These are phyloP conservation scores for Parasitella parasitica DNA, from an alignment of 371 early-diverging fungal species.

Conservation along the genomic window DNA sequence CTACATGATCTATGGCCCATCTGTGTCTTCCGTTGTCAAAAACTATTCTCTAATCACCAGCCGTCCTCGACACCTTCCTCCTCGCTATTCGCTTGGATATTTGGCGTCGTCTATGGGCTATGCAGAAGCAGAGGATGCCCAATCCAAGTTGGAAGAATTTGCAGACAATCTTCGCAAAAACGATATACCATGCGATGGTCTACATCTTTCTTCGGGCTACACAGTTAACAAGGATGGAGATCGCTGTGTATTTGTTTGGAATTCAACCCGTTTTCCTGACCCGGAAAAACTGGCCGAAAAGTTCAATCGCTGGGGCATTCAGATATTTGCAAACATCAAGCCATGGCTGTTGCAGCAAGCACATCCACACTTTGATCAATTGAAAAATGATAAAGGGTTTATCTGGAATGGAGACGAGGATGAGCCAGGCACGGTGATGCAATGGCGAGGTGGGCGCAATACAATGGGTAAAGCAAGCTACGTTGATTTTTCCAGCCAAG, in stretches of 20 bases:
- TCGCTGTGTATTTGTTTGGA: constrained; percentile 69
- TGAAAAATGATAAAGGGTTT: constrained; percentile 34
- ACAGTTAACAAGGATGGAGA: constrained; percentile 45
- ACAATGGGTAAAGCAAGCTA: constrained; percentile 51
- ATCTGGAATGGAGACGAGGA: constrained; percentile 46
- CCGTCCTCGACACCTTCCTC: constrained; percentile 44
- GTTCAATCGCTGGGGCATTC: constrained; percentile 42
- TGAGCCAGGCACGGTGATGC: constrained; percentile 29
- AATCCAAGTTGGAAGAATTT: constrained; percentile 46
- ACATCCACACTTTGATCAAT: constrained; percentile 52
- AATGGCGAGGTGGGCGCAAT: constrained; percentile 59
- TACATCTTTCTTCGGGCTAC: constrained; percentile 66
- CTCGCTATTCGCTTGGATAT: constrained; percentile 59
- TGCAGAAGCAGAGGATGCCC: constrained; percentile 60
- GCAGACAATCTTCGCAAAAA: constrained; percentile 36
- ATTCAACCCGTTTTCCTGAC: constrained; percentile 49
- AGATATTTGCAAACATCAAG: constrained; percentile 61
- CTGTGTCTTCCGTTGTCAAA: constrained; percentile 40
- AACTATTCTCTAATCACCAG: constrained; percentile 44
- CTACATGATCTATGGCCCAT: constrained; percentile 55
- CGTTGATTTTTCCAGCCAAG: constrained; percentile 54
- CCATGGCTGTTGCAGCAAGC: constrained; percentile 56
- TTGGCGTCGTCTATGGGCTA: constrained; percentile 65
- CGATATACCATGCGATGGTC: constrained; percentile 61
- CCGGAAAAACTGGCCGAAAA: constrained; percentile 39